Conservation (phyloP, 2,329 filamentous ascomycete species). For the Emergomyces pasteurianus region DNA sequence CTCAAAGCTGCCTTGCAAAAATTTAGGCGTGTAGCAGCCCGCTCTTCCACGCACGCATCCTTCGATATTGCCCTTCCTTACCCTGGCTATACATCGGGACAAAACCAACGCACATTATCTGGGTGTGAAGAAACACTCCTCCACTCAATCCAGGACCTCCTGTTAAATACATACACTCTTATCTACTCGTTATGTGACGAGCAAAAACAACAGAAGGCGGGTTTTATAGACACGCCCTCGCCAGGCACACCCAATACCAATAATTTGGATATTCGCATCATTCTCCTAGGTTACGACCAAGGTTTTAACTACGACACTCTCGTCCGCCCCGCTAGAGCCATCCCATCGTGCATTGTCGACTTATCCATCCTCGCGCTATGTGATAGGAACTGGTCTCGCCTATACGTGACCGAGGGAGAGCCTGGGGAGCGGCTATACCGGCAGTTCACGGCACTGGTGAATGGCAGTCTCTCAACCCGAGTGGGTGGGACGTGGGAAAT, state of each 20-base stretch:
- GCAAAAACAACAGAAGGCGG: neutral
- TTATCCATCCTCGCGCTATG: slow-evolving; percentile 4
- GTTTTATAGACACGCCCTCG: neutral
- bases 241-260: neutral
- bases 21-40: neutral
- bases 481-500: slow-evolving; percentile 5
- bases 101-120: neutral
- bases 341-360: slow-evolving; percentile 3
- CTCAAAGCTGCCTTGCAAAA: neutral
- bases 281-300: neutral
- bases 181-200: slow-evolving; percentile 2
- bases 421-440: slow-evolving; percentile 5
- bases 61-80: slow-evolving; percentile 2
- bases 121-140: neutral
- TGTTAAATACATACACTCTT: neutral
- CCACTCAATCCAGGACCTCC: neutral
- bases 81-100: neutral
- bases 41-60: neutral
- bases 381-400: slow-evolving; percentile 5
- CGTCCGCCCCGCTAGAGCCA: neutral
- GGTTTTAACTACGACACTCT: slow-evolving; percentile 1
- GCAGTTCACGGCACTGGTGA: slow-evolving; percentile 4
- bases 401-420: slow-evolving; percentile 5
- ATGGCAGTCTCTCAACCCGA: slow-evolving; percentile 1
- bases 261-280: neutral